Evolutionary conservation across 2,329 filamentous ascomycete genomes (phyloP).

Genomic region (Botrytis cinerea): DNA sequence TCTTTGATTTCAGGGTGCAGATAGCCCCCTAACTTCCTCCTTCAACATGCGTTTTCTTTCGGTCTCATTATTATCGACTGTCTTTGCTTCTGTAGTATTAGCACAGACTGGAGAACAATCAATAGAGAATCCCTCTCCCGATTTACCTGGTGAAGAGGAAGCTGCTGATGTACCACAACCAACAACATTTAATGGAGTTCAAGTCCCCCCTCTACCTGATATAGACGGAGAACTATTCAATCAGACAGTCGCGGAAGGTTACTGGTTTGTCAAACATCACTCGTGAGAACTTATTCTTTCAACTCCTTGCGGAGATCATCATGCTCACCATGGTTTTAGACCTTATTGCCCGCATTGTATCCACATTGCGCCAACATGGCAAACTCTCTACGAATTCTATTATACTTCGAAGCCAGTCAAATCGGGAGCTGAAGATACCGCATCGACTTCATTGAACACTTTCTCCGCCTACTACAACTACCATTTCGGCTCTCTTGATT

Average conservation of each 20-base stretch:
- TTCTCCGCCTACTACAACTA: constrained; percentile 88
- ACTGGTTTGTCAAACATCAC: constrained; percentile 43
- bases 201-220: constrained; percentile 53
- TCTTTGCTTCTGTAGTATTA: constrained; percentile 36
- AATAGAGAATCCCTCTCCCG: constrained; percentile 22
- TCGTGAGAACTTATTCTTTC: constrained; percentile 34
- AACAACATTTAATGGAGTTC: constrained; percentile 53
- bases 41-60: constrained; percentile 40
- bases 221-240: constrained; percentile 50
- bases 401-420: constrained; percentile 73
- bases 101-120: constrained; percentile 27
- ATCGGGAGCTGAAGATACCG: constrained; percentile 42
- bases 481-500: constrained; percentile 84
- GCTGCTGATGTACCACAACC: constrained; percentile 37
- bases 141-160: constrained; percentile 34
- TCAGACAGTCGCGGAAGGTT: constrained; percentile 38
- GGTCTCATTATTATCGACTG: constrained; percentile 34
- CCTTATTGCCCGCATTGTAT: constrained; percentile 41
- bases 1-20: constrained; percentile 31
- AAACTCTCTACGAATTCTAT: constrained; percentile 90
- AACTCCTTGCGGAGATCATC: not conserved
- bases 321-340: constrained; percentile 28
- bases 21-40: constrained; percentile 24
- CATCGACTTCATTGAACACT: constrained; percentile 51
- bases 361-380: constrained; percentile 76